These are phyloP conservation scores for Syzygium malaccense DNA, from an alignment of 441 rosid species.

Conservation along the genomic window DNA sequence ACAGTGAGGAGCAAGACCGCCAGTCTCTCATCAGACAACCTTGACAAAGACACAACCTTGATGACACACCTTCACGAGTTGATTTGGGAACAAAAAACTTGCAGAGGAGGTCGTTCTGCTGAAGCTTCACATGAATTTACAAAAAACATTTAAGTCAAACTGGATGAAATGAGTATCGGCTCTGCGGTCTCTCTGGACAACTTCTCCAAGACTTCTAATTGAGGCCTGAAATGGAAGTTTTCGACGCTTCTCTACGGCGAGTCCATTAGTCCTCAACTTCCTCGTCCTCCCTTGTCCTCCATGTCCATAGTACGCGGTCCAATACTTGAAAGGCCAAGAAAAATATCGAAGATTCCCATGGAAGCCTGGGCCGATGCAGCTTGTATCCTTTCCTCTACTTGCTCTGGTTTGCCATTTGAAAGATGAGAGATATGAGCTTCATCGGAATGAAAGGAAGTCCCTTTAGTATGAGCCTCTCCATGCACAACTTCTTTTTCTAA, in stretches of 20 bases:
- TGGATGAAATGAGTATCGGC: neutral
- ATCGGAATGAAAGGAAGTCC: neutral
- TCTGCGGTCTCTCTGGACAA: neutral
- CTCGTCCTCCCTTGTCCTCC: neutral
- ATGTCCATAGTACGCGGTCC: neutral
- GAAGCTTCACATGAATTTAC: neutral
- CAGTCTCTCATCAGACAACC: neutral
- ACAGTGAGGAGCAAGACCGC: neutral
- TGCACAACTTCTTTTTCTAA: neutral
- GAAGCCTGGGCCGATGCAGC: constrained; percentile 5
- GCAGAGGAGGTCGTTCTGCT: neutral
- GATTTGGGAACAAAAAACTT: neutral
- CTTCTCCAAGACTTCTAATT: neutral
- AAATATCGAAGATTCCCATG: neutral
- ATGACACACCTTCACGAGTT: neutral
- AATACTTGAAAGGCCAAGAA: neutral
- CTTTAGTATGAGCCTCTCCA: neutral
- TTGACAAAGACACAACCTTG: too few species aligned
- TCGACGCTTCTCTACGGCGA: neutral
- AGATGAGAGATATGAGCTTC: neutral
- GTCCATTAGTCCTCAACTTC: neutral
- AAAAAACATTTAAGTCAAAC: neutral
- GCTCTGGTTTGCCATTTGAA: neutral
- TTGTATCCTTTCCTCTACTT: neutral
- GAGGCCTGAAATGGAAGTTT: neutral